Evolutionary conservation across 2,329 filamentous ascomycete genomes (phyloP), one percentile per base, ranked within the genome.

Genomic region (Tolypocladium tropicale): DNA sequence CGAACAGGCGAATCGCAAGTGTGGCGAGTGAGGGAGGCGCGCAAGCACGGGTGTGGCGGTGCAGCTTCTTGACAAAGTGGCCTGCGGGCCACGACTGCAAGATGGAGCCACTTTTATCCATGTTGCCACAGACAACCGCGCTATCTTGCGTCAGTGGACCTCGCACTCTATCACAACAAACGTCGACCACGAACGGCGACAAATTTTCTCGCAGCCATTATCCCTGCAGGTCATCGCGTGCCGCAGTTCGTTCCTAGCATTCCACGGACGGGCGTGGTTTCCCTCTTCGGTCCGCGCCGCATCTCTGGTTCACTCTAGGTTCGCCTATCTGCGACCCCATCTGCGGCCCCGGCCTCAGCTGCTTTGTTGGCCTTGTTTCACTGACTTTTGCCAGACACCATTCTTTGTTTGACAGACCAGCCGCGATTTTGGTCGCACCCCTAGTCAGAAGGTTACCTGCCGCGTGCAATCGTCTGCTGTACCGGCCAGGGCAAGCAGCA

Each of bases 51-150:
- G 3, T 25, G 46, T 55, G 55, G 52, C 56, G 52, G 49, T 54
- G 48, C n/a, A 36, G 14, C 7, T 30, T 14, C 32, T 11, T 25
- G 46, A 9, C 25, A 0, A 1, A 21, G 18, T 11, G 43, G 14
- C 5, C 28, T 9, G 18, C 18, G 2, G n/a, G 37, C 37, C 21
- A 21, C n/a, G 21, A 18, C 48, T 36, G 18, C 49, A 18, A 36
- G 11, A 43, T 30, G 52, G 52, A 39, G 52, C 52, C 52, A 53
- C 52, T 53, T 25, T 53, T 53, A 21, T 16, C 48, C 56, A 59
- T 62, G 70, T 73, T 73, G 71, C 71, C 70, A 72, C 71, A 71
- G 70, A 73, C 67, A 71, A 70, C 68, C 60, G 61, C 61, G 61
- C 66, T 67, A 64, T 61, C 46, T 65, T 69, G 66, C 68, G 67